phyloP scores from a whole-genome alignment of 1,139 yeast species.

The Hansenula lynferdii region DNA sequence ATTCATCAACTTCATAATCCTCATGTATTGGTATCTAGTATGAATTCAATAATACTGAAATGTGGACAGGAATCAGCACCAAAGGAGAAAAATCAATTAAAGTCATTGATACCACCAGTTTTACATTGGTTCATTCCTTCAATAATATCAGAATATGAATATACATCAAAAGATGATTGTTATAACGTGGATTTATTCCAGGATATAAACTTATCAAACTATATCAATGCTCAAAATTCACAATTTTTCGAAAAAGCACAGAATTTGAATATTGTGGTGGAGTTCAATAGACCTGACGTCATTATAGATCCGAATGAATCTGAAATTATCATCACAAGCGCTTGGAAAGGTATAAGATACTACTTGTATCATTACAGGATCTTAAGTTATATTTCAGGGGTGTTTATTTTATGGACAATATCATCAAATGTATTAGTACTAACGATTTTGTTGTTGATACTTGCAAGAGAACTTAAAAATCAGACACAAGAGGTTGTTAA shows the following conservation, averaged over 20 bases:
- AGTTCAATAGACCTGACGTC: conserved; percentile 25
- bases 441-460: conserved; percentile 13
- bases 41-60: conserved; percentile 16
- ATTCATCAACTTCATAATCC: conserved; percentile 16
- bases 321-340: conserved; percentile 25
- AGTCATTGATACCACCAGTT: conserved; percentile 17
- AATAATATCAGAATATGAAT: conserved; percentile 3
- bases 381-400: conserved; percentile 45
- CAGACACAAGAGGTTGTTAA: conserved; percentile 1
- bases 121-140: conserved; percentile 15
- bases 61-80: conserved; percentile 8
- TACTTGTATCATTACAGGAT: conserved; percentile 47
- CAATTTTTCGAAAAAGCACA: conserved; percentile 15
- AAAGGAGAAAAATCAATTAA: not conserved
- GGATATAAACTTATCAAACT: conserved; percentile 5
- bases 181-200: conserved; percentile 6
- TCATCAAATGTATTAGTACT: conserved; percentile 10
- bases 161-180: conserved; percentile 4
- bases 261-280: conserved; percentile 28
- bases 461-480: conserved; percentile 9
- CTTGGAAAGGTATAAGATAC: conserved; percentile 56
- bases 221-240: conserved; percentile 3
- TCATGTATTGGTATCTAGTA: conserved; percentile 13
- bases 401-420: conserved; percentile 40
- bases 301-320: conserved; percentile 23